A percentile compares a stretch with the other conserved stretches of the same genome.
These are phyloP conservation scores for Pisolithus tinctorius DNA, from an alignment of 768 basidiomycete genomes.

Conservation along the genomic window DNA sequence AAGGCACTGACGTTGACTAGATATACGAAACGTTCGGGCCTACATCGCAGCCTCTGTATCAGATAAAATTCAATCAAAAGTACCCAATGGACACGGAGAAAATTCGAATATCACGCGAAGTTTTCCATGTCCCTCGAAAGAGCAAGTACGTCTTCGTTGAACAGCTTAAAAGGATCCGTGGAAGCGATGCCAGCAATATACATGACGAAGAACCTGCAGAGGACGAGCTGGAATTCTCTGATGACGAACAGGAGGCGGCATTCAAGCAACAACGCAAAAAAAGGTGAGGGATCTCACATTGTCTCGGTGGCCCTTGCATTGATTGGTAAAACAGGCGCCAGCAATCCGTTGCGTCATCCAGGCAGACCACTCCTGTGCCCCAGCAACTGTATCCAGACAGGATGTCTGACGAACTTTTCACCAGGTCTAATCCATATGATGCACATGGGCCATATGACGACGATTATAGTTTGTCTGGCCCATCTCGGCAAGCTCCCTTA, in stretches of 20 bases:
- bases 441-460: constrained; percentile 65
- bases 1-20: constrained; percentile 32
- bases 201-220: constrained; percentile 92
- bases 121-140: constrained; percentile 77
- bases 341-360: constrained; percentile 47
- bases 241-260: constrained; percentile 86
- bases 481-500: constrained; percentile 57
- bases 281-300: constrained; percentile 36
- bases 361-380: constrained; percentile 47
- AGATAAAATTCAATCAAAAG: constrained; percentile 68
- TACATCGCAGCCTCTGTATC: constrained; percentile 83
- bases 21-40: constrained; percentile 96
- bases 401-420: constrained; percentile 36
- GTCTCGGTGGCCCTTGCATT: not conserved
- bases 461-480: constrained; percentile 43
- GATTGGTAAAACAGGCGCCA: constrained; percentile 37
- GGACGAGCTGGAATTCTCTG: constrained; percentile 89
- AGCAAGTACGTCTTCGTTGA: constrained; percentile 82
- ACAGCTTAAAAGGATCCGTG: constrained; percentile 63
- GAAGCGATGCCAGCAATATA: constrained; percentile 91
- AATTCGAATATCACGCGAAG: constrained; percentile 49
- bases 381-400: constrained; percentile 52
- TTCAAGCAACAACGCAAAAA: constrained; percentile 55
- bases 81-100: constrained; percentile 56
- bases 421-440: constrained; percentile 57